phyloP scores from a whole-genome alignment of 139 green algal genomes.

The Tetraselmis chui region DNA sequence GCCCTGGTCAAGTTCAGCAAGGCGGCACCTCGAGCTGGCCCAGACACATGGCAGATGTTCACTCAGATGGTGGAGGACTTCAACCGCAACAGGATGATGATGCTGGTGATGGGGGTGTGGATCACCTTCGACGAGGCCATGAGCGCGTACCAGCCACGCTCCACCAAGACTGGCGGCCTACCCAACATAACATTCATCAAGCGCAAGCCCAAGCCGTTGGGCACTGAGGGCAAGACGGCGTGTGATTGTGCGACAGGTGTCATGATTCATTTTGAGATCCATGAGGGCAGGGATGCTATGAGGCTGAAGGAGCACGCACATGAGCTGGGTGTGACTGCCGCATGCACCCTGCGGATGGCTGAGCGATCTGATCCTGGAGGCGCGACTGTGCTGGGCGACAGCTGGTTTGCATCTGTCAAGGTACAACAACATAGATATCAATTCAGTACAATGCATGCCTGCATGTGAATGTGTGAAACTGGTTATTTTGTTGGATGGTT shows the following conservation, averaged over 20 bases:
- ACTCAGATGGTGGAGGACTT: neutral
- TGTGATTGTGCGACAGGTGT: neutral
- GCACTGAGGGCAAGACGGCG: neutral
- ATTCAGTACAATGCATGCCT: neutral
- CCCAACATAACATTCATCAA: neutral
- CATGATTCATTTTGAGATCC: conserved; percentile 1
- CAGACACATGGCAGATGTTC: neutral
- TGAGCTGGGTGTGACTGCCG: neutral
- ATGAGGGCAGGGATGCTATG: neutral
- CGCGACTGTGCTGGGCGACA: neutral
- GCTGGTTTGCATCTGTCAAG: neutral
- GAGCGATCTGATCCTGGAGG: neutral
- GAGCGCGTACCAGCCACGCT: neutral
- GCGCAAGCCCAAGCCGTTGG: neutral
- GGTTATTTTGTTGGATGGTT: neutral
- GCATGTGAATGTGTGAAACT: conserved; percentile 1
- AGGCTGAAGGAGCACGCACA: neutral
- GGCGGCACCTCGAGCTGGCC: neutral
- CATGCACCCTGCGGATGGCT: neutral
- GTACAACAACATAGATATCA: conserved; percentile 1
- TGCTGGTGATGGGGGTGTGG: neutral
- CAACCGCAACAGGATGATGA: neutral
- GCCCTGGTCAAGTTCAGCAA: neutral
- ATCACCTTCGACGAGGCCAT: neutral
- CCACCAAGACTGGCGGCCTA: neutral